Evolutionary conservation across 441 rosid genomes (phyloP).

Genomic region (Mallotus japonicus): DNA sequence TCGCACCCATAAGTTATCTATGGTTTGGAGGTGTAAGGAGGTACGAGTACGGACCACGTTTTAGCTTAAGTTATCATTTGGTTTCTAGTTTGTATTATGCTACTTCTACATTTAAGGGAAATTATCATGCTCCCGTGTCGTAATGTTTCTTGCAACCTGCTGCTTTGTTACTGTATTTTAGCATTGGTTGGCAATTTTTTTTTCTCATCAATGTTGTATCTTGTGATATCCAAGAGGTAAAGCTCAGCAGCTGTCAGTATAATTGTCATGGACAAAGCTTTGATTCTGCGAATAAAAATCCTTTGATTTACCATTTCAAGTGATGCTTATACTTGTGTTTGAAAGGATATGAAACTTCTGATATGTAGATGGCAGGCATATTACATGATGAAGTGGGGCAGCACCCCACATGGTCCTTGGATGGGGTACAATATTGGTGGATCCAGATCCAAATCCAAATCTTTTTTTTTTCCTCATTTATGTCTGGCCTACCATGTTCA

Average conservation of each 20-base stretch:
- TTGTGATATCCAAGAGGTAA: neutral
- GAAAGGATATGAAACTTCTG: neutral
- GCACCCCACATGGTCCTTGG: neutral
- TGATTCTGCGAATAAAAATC: neutral
- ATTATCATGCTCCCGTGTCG: conserved; percentile 15
- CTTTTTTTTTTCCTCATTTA: too few species aligned
- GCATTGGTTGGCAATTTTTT: neutral
- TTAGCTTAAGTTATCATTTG: conserved; percentile 5
- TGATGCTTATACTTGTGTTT: neutral
- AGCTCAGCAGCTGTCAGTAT: neutral
- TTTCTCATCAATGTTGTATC: neutral
- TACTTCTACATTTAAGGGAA: conserved; percentile 10
- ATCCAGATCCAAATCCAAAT: neutral
- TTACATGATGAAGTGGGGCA: neutral
- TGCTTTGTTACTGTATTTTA: neutral
- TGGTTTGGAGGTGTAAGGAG: conserved; percentile 34
- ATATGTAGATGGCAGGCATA: neutral
- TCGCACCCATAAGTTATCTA: conserved; percentile 7
- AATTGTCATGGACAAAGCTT: neutral
- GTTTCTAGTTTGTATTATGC: conserved; percentile 19
- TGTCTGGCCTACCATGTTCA: neutral
- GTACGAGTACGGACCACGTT: conserved; percentile 41
- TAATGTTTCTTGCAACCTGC: neutral
- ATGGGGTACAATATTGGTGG: neutral
- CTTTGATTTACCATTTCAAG: neutral